Base-by-base conservation (phyloP, 305 asterid species). In the Solanum hybrid region DNA sequence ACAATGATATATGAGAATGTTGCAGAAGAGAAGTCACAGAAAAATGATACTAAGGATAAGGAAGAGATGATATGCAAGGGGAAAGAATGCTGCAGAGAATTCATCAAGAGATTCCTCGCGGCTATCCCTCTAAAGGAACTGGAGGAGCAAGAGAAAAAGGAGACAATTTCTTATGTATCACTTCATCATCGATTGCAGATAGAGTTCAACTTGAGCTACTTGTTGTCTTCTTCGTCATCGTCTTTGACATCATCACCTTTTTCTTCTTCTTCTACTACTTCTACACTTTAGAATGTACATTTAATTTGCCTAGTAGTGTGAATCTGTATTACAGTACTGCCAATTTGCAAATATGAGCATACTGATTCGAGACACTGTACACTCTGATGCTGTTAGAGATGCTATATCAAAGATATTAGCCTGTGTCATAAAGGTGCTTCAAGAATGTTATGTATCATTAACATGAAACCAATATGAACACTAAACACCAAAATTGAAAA, bases 41-140 rank as follows among this genome's bases (percentile, higher is more conserved):
- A 69, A 11, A 46, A 13, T 31, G 69, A 16, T 35, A 14, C 89
- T 12, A 35, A 24, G 35, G 89, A 73, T 16, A 69, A 89, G 24
- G 87, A 91, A 33, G 93, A 92, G 91, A 87, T 83, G 8, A 87
- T 95, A 83, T 93, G 95, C 90, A 87, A 93, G 2, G 98, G 97
- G 61, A 96, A 92, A 87, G 97, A 95, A 71, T 94, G 97, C 75
- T 96, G 97, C 86, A 90, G 93, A 91, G 98, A 94, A 91, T 95
- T 92, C 84, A 94, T 95, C 28, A 94, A 92, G 57, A 93, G 97
- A 89, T 96, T 96, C 89, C 92, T 95, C 11, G 96, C 96, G 1
- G 95, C 96, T 20, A 94, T 95, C 92, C 95, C 96, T 73, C 88
- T 95, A 67, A 90, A 87, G 86, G 98, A 96, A 89, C 93, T 93